Conservation (phyloP, 1,284 basidiomycete species). For the Ganoderma sp. region DNA sequence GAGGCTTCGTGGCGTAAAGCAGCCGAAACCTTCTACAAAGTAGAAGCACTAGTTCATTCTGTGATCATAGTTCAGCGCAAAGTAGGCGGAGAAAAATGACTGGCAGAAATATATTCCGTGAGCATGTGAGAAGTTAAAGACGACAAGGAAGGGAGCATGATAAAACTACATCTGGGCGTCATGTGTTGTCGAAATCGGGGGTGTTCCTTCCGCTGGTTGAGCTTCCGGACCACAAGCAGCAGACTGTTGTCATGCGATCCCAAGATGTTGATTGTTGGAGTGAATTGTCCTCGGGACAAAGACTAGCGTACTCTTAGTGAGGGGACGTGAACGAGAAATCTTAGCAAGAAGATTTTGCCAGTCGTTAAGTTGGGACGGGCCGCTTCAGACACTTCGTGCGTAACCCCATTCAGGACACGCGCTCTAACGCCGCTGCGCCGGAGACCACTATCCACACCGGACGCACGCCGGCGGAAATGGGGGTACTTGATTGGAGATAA, state of each 20-base stretch:
- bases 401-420: not conserved
- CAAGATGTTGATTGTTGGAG: not conserved
- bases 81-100: not conserved
- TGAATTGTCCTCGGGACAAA: not conserved
- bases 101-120: conserved; percentile 1
- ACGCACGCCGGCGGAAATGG: not conserved
- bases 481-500: conserved; percentile 2
- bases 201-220: not conserved
- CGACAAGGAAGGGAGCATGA: not conserved
- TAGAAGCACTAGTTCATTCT: not conserved
- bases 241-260: not conserved
- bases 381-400: too few relatives aligned
- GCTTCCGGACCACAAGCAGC: not conserved
- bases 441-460: not conserved
- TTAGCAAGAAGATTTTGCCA: not conserved
- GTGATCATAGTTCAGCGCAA: not conserved
- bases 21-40: not conserved
- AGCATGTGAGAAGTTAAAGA: not conserved
- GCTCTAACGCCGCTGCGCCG: not conserved
- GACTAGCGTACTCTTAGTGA: not conserved
- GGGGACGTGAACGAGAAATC: not conserved
- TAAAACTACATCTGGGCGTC: not conserved
- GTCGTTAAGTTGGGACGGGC: not conserved
- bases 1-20: conserved; percentile 1
- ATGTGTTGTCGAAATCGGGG: not conserved